phyloP scores from a whole-genome alignment of 148 eudicot genomes.

The Nepenthes mirabilis region DNA sequence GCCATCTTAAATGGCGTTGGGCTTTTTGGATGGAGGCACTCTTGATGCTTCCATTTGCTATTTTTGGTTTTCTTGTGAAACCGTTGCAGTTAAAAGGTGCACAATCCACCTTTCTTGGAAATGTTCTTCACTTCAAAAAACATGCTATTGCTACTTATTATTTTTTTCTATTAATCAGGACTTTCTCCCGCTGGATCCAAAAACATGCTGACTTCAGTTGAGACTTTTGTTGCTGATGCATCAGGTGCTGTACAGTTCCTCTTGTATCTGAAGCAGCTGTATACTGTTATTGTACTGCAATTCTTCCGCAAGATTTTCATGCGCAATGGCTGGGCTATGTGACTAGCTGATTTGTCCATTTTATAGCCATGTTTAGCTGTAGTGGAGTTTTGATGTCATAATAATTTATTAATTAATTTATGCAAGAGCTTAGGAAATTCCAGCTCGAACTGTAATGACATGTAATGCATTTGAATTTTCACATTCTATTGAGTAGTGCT shows the following conservation, averaged over 20 bases:
- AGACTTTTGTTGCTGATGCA: slow-evolving; percentile 30
- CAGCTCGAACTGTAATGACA: too few relatives aligned
- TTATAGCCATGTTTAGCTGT: too few relatives aligned
- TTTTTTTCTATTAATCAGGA: slow-evolving; percentile 26
- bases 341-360: too few relatives aligned
- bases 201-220: slow-evolving; percentile 22
- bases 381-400: too few relatives aligned
- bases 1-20: slow-evolving; percentile 56
- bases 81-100: slow-evolving; percentile 87
- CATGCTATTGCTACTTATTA: slow-evolving; percentile 10
- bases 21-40: slow-evolving; percentile 76
- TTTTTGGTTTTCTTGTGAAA: slow-evolving; percentile 75
- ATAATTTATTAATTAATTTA: too few relatives aligned
- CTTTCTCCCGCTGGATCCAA: slow-evolving; percentile 46
- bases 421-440: too few relatives aligned
- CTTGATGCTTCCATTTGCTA: slow-evolving; percentile 86
- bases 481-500: too few relatives aligned
- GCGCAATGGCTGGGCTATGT: neutral
- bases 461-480: too few relatives aligned
- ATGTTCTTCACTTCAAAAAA: neutral
- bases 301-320: neutral
- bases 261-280: too few relatives aligned
- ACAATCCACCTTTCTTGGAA: slow-evolving; percentile 4
- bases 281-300: neutral
- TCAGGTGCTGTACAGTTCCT: slow-evolving; percentile 25